Evolutionary conservation across 2,329 filamentous ascomycete genomes (phyloP).

Genomic region (Dothiorella sarmentorum): DNA sequence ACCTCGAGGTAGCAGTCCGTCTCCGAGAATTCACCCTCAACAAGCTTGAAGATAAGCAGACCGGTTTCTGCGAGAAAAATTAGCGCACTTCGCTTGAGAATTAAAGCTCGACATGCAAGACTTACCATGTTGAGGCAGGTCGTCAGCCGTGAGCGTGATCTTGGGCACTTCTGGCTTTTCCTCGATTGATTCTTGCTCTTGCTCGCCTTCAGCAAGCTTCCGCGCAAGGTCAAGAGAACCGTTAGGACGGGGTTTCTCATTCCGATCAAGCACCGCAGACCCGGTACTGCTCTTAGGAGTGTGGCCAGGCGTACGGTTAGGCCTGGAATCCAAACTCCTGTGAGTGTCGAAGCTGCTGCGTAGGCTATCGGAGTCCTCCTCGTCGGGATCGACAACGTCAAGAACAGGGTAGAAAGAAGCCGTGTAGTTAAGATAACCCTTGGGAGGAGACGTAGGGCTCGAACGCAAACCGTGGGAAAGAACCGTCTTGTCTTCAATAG

Average conservation of each 20-base stretch:
- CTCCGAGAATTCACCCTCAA: constrained; percentile 81
- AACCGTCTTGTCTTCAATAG: constrained; percentile 70
- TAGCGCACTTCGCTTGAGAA: constrained; percentile 25
- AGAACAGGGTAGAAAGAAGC: constrained; percentile 87
- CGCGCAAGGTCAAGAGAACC: constrained; percentile 42
- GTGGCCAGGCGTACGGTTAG: constrained; percentile 21
- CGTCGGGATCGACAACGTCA: constrained; percentile 83
- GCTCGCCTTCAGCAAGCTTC: constrained; percentile 46
- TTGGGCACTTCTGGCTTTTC: constrained; percentile 65
- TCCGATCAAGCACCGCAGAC: constrained; percentile 16
- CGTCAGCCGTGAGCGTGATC: constrained; percentile 72
- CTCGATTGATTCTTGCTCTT: constrained; percentile 46
- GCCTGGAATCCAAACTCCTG: constrained; percentile 14
- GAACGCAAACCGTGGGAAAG: constrained; percentile 68
- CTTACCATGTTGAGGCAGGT: constrained; percentile 73
- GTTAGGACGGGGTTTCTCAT: constrained; percentile 30
- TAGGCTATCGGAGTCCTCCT: constrained; percentile 53
- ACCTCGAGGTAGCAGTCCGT: constrained; percentile 78
- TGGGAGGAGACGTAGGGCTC: constrained; percentile 67
- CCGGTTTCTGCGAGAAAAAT: constrained; percentile 65
- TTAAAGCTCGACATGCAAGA: constrained; percentile 5
- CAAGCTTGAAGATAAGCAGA: constrained; percentile 87
- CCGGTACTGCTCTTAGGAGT: constrained; percentile 11
- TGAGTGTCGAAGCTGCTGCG: constrained; percentile 22
- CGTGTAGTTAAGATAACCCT: constrained; percentile 79